Conservation (phyloP, 2,329 filamentous ascomycete species). For the Sporothrix sp. region DNA sequence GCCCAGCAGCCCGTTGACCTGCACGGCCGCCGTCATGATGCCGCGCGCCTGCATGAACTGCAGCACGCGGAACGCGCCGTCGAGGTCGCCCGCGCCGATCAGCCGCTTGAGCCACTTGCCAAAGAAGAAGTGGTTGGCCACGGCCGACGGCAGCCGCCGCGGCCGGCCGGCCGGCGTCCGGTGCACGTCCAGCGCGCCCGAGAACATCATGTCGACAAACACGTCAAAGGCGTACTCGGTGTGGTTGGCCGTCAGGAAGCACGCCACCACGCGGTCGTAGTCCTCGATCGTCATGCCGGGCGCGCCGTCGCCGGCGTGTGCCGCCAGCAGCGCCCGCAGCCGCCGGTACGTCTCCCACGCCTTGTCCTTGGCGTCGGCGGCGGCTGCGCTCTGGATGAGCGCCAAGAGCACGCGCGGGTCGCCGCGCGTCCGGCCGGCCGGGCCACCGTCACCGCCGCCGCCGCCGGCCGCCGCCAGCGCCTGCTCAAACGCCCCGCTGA, state of each 20-base stretch:
- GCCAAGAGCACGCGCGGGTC: conserved; percentile 15
- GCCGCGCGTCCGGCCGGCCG: not conserved
- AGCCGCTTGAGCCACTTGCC: conserved; percentile 83
- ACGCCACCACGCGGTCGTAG: conserved; percentile 64
- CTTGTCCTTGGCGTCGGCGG: conserved; percentile 33
- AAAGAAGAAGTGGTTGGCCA: conserved; percentile 70
- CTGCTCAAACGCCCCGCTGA: no score
- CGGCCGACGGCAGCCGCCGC: conserved; percentile 33
- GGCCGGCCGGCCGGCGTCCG: conserved; percentile 19
- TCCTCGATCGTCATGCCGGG: conserved; percentile 54
- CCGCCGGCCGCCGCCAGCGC: no score
- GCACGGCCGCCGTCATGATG: conserved; percentile 59
- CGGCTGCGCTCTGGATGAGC: conserved; percentile 15
- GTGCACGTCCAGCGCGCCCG: conserved; percentile 41
- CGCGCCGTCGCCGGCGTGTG: conserved; percentile 21
- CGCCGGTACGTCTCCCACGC: conserved; percentile 61
- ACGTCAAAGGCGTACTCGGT: conserved; percentile 60
- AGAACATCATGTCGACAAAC: conserved; percentile 84
- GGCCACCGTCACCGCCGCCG: no score
- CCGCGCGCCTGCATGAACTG: conserved; percentile 64
- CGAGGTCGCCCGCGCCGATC: conserved; percentile 60
- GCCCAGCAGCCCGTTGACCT: conserved; percentile 73
- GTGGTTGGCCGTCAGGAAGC: conserved; percentile 57
- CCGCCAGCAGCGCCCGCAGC: conserved; percentile 51
- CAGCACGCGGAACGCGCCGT: conserved; percentile 63